These are phyloP conservation scores for Plasmopara muralis DNA, from an alignment of 352 stramenopile species.

Conservation along the genomic window DNA sequence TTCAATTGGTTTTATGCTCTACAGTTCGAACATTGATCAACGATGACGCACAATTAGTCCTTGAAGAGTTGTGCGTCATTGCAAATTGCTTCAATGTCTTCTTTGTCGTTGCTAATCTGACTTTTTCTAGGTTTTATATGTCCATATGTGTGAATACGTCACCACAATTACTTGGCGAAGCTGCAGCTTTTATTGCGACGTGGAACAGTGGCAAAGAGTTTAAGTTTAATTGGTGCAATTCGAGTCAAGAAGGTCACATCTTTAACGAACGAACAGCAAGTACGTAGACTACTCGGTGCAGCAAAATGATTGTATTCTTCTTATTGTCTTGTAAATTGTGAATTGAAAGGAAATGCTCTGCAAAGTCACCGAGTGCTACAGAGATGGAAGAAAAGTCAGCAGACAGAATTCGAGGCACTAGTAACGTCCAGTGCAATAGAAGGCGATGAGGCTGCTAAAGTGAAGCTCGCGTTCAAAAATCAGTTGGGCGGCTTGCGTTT, in stretches of 20 bases:
- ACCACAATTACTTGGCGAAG: constrained; percentile 55
- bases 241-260: constrained; percentile 36
- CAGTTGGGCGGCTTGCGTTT: constrained; percentile 62
- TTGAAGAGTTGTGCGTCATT: constrained; percentile 59
- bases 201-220: constrained; percentile 72
- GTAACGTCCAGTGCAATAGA: constrained; percentile 25
- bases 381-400: constrained; percentile 64
- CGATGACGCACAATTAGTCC: constrained; percentile 40
- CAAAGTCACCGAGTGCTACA: constrained; percentile 51
- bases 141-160: constrained; percentile 50
- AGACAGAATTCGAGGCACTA: constrained; percentile 50
- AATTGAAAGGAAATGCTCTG: constrained; percentile 48
- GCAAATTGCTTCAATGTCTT: background rate
- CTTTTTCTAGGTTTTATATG: constrained; percentile 49
- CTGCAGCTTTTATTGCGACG: constrained; percentile 68
- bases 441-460: constrained; percentile 23
- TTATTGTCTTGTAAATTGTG: background rate
- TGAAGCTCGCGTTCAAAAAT: constrained; percentile 43
- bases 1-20: background rate
- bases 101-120: constrained; percentile 2
- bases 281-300: constrained; percentile 20
- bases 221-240: constrained; percentile 69
- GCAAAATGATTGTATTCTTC: background rate
- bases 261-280: constrained; percentile 66
- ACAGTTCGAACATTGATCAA: constrained; percentile 46